Base-by-base conservation (phyloP, 805 yeast genomes). In the Spencermartinsiella europaea region DNA sequence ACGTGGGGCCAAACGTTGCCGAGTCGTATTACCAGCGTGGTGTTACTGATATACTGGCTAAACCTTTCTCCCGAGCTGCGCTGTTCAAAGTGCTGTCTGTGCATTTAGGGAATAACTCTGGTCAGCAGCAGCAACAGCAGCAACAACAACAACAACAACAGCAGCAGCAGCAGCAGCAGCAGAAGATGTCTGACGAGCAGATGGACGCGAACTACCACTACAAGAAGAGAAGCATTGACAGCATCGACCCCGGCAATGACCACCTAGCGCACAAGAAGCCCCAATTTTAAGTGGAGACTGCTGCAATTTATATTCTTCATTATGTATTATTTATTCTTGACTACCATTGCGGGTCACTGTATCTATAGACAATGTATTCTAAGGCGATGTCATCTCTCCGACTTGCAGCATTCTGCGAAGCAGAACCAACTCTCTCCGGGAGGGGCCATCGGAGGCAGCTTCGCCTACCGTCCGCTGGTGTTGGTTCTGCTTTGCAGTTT, bases 61-160 rank as follows among this genome's bases (percentile, higher is more conserved):
- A 93, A 61, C 99, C 99, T 1, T 93, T 93, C 63, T 84, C 95
- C 1, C 88, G 85, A 60, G 86, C 82, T 54, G 95, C 87, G 61
- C 71, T 93, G 47, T 85, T 82, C 59, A 73, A 80, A 50, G 86
- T 89, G 59, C 68, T 91, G 21, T 44, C 47, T 8, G 25, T 41
- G 25, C 40, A 49, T 40, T 34, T 52, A 27, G 44, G 31, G 12
- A 25, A 12, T 12, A 25, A 25, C 12, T 25, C 31, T 7, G 31
- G 31, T 25, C 7, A 12, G 31, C 31, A 25, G 12, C 31, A 7
- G 12, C 31, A 25, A 12, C 31, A 7, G 12, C 31, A 25, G 31
- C 31, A 25, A 12, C 7, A 7, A 7, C 31, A 25, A 12, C 31
- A 25, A 12, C 31, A 25, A 12, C 31, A 25, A 12, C 31, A 7